phyloP scores from a whole-genome alignment of 2,329 filamentous ascomycete species.

The Phyllosticta paracitricarpa region DNA sequence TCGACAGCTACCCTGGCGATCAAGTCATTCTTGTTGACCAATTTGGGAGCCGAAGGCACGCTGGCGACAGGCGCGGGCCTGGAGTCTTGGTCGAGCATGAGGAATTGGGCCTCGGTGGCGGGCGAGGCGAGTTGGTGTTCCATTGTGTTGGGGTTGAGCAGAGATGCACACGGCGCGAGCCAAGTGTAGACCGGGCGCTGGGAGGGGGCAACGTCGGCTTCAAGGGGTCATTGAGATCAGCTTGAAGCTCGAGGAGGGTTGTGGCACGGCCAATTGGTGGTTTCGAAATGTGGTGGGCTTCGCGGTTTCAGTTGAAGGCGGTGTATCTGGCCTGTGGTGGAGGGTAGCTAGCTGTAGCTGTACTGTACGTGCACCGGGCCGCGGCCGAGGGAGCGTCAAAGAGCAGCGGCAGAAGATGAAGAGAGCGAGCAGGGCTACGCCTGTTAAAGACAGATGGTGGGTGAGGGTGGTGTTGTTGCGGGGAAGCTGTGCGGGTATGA shows the following conservation, averaged over 20 bases:
- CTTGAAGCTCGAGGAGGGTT: background rate
- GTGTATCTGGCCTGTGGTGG: slow-evolving; percentile 4
- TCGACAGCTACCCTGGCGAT: background rate
- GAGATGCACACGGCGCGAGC: background rate
- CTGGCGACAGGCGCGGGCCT: background rate
- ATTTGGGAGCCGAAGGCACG: background rate
- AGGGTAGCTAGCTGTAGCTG: too few species aligned
- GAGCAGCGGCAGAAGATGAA: slow-evolving; percentile 1
- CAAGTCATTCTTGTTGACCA: background rate
- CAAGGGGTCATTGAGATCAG: background rate
- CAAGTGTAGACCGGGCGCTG: slow-evolving; percentile 1
- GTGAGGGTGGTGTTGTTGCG: slow-evolving; percentile 6
- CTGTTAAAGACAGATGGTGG: background rate
- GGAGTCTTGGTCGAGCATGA: slow-evolving; percentile 5
- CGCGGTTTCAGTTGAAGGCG: slow-evolving; percentile 10
- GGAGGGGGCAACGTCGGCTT: background rate
- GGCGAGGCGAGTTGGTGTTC: slow-evolving; percentile 5
- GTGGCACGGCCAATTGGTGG: slow-evolving; percentile 1
- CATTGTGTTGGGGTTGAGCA: background rate
- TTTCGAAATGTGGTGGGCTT: slow-evolving; percentile 9
- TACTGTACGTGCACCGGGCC: background rate
- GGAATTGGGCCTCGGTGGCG: slow-evolving; percentile 5
- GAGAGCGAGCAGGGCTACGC: background rate
- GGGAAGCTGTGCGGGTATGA: slow-evolving; percentile 3
- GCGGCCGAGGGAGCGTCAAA: background rate